Percentiles rank a stretch among this genome's conserved stretches.
These are phyloP conservation scores for Jaminaea rosea DNA, from an alignment of 1,284 basidiomycete species.

Conservation along the genomic window DNA sequence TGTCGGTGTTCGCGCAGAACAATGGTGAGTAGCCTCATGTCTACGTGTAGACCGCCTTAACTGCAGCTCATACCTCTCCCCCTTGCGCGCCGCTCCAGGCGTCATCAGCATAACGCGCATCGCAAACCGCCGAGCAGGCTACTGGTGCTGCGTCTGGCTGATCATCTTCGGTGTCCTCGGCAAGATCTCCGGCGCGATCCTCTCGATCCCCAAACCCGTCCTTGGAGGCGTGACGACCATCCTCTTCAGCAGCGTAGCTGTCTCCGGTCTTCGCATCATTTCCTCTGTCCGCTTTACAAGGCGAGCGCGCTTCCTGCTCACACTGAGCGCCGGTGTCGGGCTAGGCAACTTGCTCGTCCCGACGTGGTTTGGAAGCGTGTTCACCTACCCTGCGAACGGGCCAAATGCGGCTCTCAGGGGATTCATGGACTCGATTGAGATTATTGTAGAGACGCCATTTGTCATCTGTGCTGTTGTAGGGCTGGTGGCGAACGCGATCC, in stretches of 20 bases:
- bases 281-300: slow-evolving; percentile 60
- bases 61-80: too few relatives aligned
- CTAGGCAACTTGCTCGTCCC: slow-evolving; percentile 56
- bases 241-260: slow-evolving; percentile 48
- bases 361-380: slow-evolving; percentile 48
- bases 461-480: slow-evolving; percentile 57
- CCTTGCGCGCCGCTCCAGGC: too few relatives aligned
- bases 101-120: slow-evolving; percentile 48
- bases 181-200: slow-evolving; percentile 60
- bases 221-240: slow-evolving; percentile 58
- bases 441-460: slow-evolving; percentile 57
- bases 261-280: slow-evolving; percentile 65
- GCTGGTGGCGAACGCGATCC: slow-evolving; percentile 24
- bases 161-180: slow-evolving; percentile 55
- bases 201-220: slow-evolving; percentile 62
- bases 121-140: slow-evolving; percentile 31
- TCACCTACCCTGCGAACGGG: slow-evolving; percentile 49
- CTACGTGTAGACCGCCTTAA: too few relatives aligned
- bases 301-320: slow-evolving; percentile 62
- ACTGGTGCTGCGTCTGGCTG: slow-evolving; percentile 32
- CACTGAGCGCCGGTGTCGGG: slow-evolving; percentile 59
- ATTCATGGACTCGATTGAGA: slow-evolving; percentile 67
- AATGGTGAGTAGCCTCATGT: too few relatives aligned
- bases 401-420: slow-evolving; percentile 58
- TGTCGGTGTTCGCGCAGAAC: slow-evolving; percentile 74